Evolutionary conservation across 495 filamentous ascomycete species (phyloP), one percentile per base, ranked within the genome.

Genomic region (Penicillium egyptiacum): DNA sequence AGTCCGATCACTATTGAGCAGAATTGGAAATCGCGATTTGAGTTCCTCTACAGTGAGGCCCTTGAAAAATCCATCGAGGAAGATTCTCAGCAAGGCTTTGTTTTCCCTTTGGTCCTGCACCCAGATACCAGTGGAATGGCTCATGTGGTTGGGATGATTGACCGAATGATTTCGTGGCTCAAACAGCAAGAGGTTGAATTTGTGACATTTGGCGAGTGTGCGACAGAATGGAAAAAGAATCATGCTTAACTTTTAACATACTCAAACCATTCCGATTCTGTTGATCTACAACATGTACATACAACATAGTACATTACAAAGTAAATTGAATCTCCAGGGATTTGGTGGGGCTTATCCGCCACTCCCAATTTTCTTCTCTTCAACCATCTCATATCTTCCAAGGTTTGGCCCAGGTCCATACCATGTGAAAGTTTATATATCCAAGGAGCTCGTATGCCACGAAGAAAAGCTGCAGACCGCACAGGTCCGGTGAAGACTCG

Each of bases 91-190:
- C 45, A 57, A 20, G 55, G 55, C 23, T 57, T 57, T 2, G 66
- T 83, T 4, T 81, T 83, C 50, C 75, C 77, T 28, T 60, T 86
- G 35, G 59, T 83, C 17, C 63, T 83, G 72, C 83, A 86, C 66
- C 82, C 83, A 19, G 81, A 86, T 70, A 84, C 81, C 11, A 82
- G 79, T 61, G 83, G 83, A 8, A 86, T 83, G 81, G 77, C 82
- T 26, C 82, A 86, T 75, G 75, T 86, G 10, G 78, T 83, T 63
- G 77, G 79, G 0, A 85, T 86, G 83, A 58, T 84, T 47, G 80
- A 86, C 65, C 66, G 79, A 35, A 73, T 81, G 64, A 63, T 86
- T 51, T 58, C 40, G 25, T 85, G 82, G 81, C 51, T 86, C 66
- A 74, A 79, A 65, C 70, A 69, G 26, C 71, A 63, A 51, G 75